phyloP scores from a whole-genome alignment of 805 yeast species.

The Wickerhamiella sergipiensis region DNA sequence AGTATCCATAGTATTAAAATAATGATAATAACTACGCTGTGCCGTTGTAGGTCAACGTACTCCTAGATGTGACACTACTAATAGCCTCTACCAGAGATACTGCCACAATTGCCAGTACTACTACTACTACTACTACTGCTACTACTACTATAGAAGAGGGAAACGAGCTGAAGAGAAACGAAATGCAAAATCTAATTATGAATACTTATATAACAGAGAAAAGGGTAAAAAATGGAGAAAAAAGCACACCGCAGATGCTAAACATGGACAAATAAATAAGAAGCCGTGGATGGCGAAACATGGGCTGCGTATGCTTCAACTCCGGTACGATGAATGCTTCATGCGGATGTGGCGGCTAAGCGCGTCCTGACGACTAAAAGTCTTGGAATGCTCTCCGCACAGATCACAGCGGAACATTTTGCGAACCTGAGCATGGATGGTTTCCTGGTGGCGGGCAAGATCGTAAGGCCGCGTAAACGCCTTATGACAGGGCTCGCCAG shows the following conservation, averaged over 20 bases:
- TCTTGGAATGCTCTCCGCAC: constrained; percentile 69
- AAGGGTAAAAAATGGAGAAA: background rate
- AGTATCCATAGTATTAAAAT: background rate
- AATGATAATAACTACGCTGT: background rate
- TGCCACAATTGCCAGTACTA: no score
- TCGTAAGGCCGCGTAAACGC: constrained; percentile 91
- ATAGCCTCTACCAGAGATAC: no score
- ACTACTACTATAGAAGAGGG: background rate
- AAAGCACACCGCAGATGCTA: background rate
- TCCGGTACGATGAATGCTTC: constrained; percentile 46
- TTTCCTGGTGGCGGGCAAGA: constrained; percentile 87
- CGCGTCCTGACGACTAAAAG: constrained; percentile 90
- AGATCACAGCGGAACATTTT: constrained; percentile 74
- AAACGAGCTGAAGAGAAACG: background rate
- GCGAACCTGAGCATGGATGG: constrained; percentile 82
- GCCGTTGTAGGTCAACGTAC: no score
- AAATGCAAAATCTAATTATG: background rate
- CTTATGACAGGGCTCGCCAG: constrained; percentile 48
- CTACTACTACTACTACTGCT: no score
- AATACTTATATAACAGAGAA: background rate
- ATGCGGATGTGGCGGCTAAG: constrained; percentile 85
- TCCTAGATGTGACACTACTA: no score
- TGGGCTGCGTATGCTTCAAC: background rate
- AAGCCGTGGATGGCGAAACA: background rate
- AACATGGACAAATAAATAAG: background rate